Evolutionary conservation across 1,139 yeast genomes (phyloP).

Genomic region (Taiozyma sp.): DNA sequence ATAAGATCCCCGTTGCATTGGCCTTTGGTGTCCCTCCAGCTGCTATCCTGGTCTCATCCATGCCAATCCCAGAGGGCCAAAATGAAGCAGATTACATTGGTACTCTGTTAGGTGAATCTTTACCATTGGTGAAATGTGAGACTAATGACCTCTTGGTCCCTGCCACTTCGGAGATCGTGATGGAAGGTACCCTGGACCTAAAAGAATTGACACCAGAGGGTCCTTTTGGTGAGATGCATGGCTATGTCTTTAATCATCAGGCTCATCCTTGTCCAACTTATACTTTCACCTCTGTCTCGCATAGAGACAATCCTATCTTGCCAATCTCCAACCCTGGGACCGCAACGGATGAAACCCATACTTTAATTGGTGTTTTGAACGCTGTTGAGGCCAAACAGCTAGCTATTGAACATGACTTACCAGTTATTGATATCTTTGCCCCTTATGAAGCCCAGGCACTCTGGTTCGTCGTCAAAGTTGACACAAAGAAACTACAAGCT

Average conservation of each 20-base stretch:
- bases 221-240: conserved; percentile 26
- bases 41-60: conserved; percentile 21
- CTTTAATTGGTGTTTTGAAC: conserved; percentile 20
- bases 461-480: conserved; percentile 18
- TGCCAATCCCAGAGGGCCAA: conserved; percentile 24
- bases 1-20: conserved; percentile 19
- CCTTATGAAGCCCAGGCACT: conserved; percentile 23
- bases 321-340: conserved; percentile 24
- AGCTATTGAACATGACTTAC: conserved; percentile 7
- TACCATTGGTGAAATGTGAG: conserved; percentile 20
- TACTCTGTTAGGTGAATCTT: conserved; percentile 20
- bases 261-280: conserved; percentile 21
- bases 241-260: conserved; percentile 20
- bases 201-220: conserved; percentile 17
- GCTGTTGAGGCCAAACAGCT: conserved; percentile 16
- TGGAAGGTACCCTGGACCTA: conserved; percentile 21
- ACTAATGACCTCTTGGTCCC: conserved; percentile 19
- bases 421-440: conserved; percentile 19
- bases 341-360: conserved; percentile 23
- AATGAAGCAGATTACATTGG: conserved; percentile 22
- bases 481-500: conserved; percentile 14
- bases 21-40: conserved; percentile 26
- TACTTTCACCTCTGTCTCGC: conserved; percentile 17
- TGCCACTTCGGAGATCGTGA: conserved; percentile 22
- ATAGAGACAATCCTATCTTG: conserved; percentile 21